phyloP scores from a whole-genome alignment of 2,329 filamentous ascomycete species.

The Arthrocladium fulminans region DNA sequence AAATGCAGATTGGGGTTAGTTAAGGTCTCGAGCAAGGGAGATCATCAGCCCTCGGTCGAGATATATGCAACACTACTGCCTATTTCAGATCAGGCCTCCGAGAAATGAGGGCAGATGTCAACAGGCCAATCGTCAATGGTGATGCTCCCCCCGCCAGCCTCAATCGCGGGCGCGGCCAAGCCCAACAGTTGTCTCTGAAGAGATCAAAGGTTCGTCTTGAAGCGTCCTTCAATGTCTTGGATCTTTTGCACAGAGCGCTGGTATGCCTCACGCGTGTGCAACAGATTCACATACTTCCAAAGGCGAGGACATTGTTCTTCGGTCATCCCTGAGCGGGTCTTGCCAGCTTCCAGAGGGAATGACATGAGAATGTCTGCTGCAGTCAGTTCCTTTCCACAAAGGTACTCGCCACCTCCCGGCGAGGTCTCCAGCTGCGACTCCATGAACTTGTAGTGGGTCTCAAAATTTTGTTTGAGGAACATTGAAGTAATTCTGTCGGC shows the following conservation, averaged over 20 bases:
- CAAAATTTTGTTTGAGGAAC: slow-evolving; percentile 34
- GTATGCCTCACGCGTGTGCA: slow-evolving; percentile 32
- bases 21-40: no score
- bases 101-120: no score
- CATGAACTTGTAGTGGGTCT: slow-evolving; percentile 36
- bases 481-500: slow-evolving; percentile 36
- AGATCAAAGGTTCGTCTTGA: slow-evolving; percentile 18
- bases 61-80: no score
- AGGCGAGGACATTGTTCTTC: slow-evolving; percentile 32
- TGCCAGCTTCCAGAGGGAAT: slow-evolving; percentile 36
- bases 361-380: slow-evolving; percentile 42
- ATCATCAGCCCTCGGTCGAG: no score
- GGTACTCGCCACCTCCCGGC: slow-evolving; percentile 30
- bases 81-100: no score
- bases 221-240: slow-evolving; percentile 32
- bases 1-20: no score
- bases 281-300: slow-evolving; percentile 28
- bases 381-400: slow-evolving; percentile 37
- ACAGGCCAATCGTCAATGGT: no score
- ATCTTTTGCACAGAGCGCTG: slow-evolving; percentile 34
- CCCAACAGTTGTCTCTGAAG: not conserved
- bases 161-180: not conserved
- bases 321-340: slow-evolving; percentile 27
- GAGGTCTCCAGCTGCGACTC: slow-evolving; percentile 37
- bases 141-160: no score